A percentile compares a stretch with the other conserved stretches of the same genome.
Conservation (phyloP, 495 filamentous ascomycete species). For the Podospora pseudoanserina region DNA sequence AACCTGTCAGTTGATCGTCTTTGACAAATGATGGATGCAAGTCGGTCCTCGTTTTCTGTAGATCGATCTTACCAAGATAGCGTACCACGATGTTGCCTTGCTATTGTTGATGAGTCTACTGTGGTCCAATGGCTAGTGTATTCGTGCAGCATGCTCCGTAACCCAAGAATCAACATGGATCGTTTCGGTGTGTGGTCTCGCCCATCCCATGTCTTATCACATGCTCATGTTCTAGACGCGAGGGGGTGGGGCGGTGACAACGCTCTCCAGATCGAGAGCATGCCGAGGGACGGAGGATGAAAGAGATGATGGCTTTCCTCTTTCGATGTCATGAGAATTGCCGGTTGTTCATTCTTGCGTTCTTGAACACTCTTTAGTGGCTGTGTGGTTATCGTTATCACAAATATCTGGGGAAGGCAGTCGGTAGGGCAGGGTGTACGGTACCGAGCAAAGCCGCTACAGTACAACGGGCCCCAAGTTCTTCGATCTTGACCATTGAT, state of each 20-base stretch:
- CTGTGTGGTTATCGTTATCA: background rate
- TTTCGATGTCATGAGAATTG: background rate
- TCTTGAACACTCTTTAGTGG: background rate
- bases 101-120: no score
- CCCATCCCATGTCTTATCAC: constrained; percentile 17
- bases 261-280: constrained; percentile 2
- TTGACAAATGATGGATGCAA: constrained; percentile 8
- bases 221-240: constrained; percentile 10
- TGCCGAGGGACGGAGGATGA: constrained; percentile 10
- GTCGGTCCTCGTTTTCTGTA: constrained; percentile 4
- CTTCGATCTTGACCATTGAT: background rate
- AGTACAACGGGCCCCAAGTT: no score
- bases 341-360: background rate
- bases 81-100: background rate
- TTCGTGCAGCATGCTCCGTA: background rate
- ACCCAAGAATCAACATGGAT: background rate
- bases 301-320: background rate
- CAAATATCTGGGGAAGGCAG: background rate
- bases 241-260: background rate
- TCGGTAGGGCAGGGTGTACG: background rate
- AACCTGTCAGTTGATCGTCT: background rate
- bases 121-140: background rate
- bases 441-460: constrained; percentile 10
- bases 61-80: constrained; percentile 13
- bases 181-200: background rate